phyloP scores from a whole-genome alignment of 1,284 basidiomycete genomes.

The Xerocomus amazonicus region DNA sequence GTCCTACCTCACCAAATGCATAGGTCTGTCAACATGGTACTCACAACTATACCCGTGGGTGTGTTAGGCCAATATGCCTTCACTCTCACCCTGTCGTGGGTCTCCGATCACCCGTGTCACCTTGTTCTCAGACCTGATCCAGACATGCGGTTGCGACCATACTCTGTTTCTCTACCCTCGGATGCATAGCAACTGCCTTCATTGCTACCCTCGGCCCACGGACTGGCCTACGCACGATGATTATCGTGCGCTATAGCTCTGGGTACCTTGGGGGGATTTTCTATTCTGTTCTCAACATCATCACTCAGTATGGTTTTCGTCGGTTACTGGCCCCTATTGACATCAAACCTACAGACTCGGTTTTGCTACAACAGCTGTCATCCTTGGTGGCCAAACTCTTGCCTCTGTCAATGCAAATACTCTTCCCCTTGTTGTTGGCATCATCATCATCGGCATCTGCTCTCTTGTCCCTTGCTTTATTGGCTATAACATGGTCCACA shows the following conservation, averaged over 20 bases:
- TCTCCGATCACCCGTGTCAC: slow-evolving; percentile 2
- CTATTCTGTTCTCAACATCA: slow-evolving; percentile 56
- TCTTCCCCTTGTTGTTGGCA: slow-evolving; percentile 43
- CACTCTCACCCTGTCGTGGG: slow-evolving; percentile 48
- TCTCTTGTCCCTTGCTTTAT: slow-evolving; percentile 48
- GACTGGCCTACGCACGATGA: slow-evolving; percentile 62
- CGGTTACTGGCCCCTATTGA: not conserved
- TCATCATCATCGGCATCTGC: slow-evolving; percentile 43
- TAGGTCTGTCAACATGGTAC: slow-evolving; percentile 47
- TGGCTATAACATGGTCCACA: slow-evolving; percentile 53
- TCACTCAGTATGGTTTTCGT: slow-evolving; percentile 43
- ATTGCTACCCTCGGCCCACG: slow-evolving; percentile 59
- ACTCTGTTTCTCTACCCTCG: slow-evolving; percentile 44
- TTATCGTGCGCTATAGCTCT: slow-evolving; percentile 51
- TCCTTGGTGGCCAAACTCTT: slow-evolving; percentile 47
- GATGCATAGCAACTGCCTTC: slow-evolving; percentile 43
- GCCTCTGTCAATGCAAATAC: slow-evolving; percentile 37
- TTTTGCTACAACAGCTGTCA: slow-evolving; percentile 44
- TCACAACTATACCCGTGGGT: slow-evolving; percentile 57
- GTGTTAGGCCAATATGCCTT: slow-evolving; percentile 51
- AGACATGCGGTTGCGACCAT: slow-evolving; percentile 44
- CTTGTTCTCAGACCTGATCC: slow-evolving; percentile 1
- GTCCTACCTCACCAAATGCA: slow-evolving; percentile 3
- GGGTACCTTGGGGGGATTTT: slow-evolving; percentile 55
- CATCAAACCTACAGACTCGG: slow-evolving; percentile 37